A percentile compares a stretch with the other conserved stretches of the same genome.
Conservation (phyloP, 805 yeast species). For the Wickerhamomyces chaumierensis region DNA sequence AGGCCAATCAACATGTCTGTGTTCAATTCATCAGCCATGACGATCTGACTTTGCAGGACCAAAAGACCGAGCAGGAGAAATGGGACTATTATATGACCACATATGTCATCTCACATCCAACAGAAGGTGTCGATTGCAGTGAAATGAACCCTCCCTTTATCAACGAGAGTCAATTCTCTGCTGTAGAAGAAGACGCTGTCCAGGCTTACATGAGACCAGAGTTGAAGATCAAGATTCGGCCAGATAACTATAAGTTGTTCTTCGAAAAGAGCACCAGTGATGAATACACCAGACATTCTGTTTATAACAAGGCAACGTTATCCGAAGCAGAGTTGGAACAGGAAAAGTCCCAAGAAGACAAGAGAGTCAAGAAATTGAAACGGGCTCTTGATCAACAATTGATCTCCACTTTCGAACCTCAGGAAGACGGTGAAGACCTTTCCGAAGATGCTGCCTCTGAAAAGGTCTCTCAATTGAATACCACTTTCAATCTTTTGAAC, state of each 20-base stretch:
- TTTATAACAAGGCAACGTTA: constrained; percentile 25
- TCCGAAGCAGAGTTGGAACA: constrained; percentile 7
- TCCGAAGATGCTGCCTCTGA: constrained; percentile 7
- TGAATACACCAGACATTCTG: constrained; percentile 55
- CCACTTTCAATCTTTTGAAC: constrained; percentile 1
- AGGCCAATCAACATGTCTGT: constrained; percentile 36
- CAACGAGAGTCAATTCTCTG: constrained; percentile 30
- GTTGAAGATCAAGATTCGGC: constrained; percentile 67
- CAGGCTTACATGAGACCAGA: constrained; percentile 61
- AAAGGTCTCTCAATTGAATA: constrained; percentile 2
- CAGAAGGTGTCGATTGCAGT: constrained; percentile 84
- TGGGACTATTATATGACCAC: constrained; percentile 94
- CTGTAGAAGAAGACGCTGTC: constrained; percentile 36
- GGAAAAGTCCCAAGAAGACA: constrained; percentile 26
- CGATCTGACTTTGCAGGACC: constrained; percentile 74
- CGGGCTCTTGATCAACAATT: constrained; percentile 2
- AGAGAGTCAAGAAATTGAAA: constrained; percentile 21
- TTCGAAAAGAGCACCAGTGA: constrained; percentile 76
- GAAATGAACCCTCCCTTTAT: constrained; percentile 73
- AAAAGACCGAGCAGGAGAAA: constrained; percentile 57
- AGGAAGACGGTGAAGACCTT: constrained; percentile 3
- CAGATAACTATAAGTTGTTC: constrained; percentile 66
- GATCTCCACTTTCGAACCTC: neutral
- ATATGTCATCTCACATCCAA: constrained; percentile 89
- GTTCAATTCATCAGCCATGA: constrained; percentile 82